Base-by-base conservation (phyloP, 1,284 basidiomycete species). In the Meira nashicola region DNA sequence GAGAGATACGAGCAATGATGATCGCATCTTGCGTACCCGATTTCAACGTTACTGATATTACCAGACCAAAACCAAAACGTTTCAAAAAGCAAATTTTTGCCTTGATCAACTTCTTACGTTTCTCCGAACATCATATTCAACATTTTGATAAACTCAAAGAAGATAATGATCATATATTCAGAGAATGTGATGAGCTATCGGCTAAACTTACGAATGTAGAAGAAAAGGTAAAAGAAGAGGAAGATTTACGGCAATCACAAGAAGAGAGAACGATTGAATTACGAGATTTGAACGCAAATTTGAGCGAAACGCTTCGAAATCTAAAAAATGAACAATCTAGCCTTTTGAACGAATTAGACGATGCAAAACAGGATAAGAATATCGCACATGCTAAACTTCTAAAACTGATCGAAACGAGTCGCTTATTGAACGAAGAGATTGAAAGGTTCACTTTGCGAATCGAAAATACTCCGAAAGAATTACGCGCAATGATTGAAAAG, bases 31-130 rank as follows among this genome's bases (percentile, higher is more conserved):
- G 65, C 10, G 63, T 78, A 12, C 60, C 62, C 54, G 74, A 78
- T 50, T 78, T 78, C 33, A 67, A 65, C n/a, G 55, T 76, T 17
- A 64, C 68, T 46, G 76, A 78, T 58, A 56, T 78, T 23, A 76
- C 70, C 38, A 63, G 72, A 15, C 76, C 76, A 25, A 64, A 71
- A 38, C 51, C 71, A 3, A 77, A 76, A 55, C 66, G 74, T 0
- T 76, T 77, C 62, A 66, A 71, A 55, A 64, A 70, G 23, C 74
- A 77, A 49, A 70, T 78, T 62, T 73, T 66, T 10, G 76, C 73
- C 4, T 59, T 78, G 11, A 66, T 75, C 65, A 78, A 78, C 63
- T 78, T 78, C 58, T 71, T 73, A 60, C 71, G 74, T 33, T 72
- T 78, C 62, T 63, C 68, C 2, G 38, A 60, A 48, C 28, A 33